Evolutionary conservation across 345 rosid species (phyloP).

Genomic region (Eucalyptus erythrocorys): DNA sequence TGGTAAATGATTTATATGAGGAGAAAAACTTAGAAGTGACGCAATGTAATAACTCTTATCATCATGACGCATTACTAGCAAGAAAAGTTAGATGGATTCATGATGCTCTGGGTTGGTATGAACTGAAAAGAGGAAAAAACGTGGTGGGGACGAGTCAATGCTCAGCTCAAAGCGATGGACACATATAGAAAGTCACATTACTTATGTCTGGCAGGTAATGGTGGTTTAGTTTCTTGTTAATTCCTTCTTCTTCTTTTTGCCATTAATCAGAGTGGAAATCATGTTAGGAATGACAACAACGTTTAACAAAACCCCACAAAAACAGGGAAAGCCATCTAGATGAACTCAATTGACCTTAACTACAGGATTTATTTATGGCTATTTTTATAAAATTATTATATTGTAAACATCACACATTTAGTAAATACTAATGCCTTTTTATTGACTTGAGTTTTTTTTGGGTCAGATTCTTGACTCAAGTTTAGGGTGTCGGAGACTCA

Average conservation of each 20-base stretch:
- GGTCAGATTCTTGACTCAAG: not conserved
- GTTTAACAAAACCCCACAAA: not conserved
- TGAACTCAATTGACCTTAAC: not conserved
- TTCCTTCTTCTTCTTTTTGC: not conserved
- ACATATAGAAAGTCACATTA: not conserved
- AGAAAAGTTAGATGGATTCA: not conserved
- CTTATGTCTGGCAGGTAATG: not conserved
- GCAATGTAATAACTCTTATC: not conserved
- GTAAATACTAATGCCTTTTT: not conserved
- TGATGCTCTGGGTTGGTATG: not conserved
- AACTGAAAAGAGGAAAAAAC: not conserved
- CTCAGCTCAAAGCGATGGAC: not conserved
- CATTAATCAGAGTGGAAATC: not conserved
- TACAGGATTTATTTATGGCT: fast-evolving
- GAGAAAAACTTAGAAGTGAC: not conserved
- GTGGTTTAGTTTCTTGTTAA: not conserved
- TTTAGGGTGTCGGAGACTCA: not conserved
- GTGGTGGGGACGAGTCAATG: not conserved
- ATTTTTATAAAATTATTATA: not conserved
- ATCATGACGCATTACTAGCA: not conserved
- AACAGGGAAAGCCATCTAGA: not conserved
- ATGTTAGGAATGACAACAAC: not conserved
- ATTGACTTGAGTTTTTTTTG: not conserved
- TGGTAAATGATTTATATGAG: not conserved
- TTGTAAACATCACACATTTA: not conserved